Evolutionary conservation across 2,329 filamentous ascomycete genomes (phyloP).

Genomic region (Trichophyton equinum): DNA sequence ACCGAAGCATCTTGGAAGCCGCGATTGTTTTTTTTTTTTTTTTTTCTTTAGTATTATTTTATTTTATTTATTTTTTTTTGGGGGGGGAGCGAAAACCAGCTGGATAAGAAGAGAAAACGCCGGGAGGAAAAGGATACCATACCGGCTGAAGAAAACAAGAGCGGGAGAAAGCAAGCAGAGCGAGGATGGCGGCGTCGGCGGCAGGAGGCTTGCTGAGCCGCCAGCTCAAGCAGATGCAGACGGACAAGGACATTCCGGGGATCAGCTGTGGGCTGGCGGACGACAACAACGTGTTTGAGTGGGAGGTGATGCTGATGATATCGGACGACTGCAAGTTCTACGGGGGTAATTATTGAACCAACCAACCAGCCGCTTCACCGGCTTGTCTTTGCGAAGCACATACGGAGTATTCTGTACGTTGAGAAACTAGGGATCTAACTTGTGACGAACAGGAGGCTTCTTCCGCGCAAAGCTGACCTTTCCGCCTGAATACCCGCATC

Average conservation of each 20-base stretch:
- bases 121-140: background rate
- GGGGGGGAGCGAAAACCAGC: no score
- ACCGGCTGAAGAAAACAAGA: background rate
- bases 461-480: constrained; percentile 80
- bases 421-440: background rate
- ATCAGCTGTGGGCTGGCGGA: constrained; percentile 81
- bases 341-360: constrained; percentile 48
- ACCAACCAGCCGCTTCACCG: background rate
- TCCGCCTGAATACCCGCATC: constrained; percentile 70
- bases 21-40: no score
- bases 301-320: constrained; percentile 99
- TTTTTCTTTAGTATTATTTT: no score
- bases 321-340: constrained; percentile 88
- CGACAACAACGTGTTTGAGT: constrained; percentile 78
- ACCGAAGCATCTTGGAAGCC: background rate
- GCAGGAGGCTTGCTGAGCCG: constrained; percentile 63
- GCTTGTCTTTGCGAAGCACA: background rate
- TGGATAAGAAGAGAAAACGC: no score
- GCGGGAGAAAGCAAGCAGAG: background rate
- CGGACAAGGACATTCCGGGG: constrained; percentile 77
- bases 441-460: constrained; percentile 57
- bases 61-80: no score
- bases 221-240: constrained; percentile 91
- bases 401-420: no score
- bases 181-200: constrained; percentile 28